These are phyloP conservation scores for Cercospora sp. DNA, from an alignment of 2,329 filamentous ascomycete species.

Conservation along the genomic window DNA sequence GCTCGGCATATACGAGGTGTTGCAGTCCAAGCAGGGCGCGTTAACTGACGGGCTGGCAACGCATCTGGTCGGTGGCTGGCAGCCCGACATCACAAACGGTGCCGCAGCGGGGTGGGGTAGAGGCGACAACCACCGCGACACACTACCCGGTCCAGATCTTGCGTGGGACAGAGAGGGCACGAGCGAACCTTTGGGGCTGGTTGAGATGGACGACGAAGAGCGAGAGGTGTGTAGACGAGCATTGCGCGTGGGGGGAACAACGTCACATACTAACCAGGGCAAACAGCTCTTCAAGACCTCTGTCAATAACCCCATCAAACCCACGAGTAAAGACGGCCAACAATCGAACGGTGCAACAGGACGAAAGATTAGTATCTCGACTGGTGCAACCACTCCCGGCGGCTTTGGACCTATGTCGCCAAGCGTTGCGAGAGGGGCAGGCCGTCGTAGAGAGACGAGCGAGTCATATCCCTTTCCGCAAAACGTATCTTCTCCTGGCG, in stretches of 20 bases:
- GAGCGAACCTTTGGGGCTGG: conserved; percentile 69
- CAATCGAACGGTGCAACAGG: conserved; percentile 60
- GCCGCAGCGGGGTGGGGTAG: conserved; percentile 68
- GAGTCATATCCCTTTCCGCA: conserved; percentile 60
- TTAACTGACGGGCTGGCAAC: conserved; percentile 64
- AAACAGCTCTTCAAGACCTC: conserved; percentile 74
- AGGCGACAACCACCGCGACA: conserved; percentile 67
- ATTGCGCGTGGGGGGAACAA: background rate
- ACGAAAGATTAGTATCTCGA: conserved; percentile 80
- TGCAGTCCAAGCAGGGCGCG: conserved; percentile 58
- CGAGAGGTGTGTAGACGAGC: conserved; percentile 53
- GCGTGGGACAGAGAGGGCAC: conserved; percentile 82
- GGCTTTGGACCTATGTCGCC: conserved; percentile 73
- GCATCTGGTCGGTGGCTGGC: conserved; percentile 76
- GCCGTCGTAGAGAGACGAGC: conserved; percentile 82
- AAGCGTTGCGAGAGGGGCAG: conserved; percentile 65
- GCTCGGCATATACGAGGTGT: conserved; percentile 67
- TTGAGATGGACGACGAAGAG: conserved; percentile 69
- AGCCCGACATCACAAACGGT: conserved; percentile 70
- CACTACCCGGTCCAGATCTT: conserved; percentile 78
- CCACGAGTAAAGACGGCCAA: conserved; percentile 62
- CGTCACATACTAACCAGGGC: conserved; percentile 19
- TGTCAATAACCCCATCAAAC: conserved; percentile 92
- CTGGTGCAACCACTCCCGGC: conserved; percentile 59
- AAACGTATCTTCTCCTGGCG: conserved; percentile 60